Conservation (phyloP, 2,329 filamentous ascomycete genomes). For the Apiospora pterosperma region DNA sequence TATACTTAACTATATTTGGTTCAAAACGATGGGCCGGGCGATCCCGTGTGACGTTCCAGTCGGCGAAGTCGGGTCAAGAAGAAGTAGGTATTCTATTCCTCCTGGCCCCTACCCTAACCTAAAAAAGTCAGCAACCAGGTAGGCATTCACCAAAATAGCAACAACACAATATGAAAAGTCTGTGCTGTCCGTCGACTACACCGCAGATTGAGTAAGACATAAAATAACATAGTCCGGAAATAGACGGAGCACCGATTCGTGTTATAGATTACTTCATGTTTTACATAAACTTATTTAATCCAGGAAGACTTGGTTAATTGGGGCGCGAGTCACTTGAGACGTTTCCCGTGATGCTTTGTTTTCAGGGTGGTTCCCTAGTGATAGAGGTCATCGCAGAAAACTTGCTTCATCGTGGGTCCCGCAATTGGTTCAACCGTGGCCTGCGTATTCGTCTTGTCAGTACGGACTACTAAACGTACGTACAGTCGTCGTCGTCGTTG, state of each 20-base stretch:
- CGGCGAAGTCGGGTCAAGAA: neutral
- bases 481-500: neutral
- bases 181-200: neutral
- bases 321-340: neutral
- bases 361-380: neutral
- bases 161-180: neutral
- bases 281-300: neutral
- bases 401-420: neutral
- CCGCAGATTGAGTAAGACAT: neutral
- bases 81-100: neutral
- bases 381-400: neutral
- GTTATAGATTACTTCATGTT: neutral
- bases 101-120: neutral
- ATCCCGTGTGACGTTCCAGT: neutral
- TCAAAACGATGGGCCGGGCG: neutral
- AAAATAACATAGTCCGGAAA: neutral
- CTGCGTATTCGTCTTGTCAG: neutral
- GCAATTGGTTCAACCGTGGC: neutral
- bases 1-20: neutral
- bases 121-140: neutral
- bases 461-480: no score
- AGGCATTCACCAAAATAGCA: neutral
- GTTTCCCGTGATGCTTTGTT: neutral
- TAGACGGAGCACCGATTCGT: neutral
- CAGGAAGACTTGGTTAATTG: neutral